Conservation (phyloP, 768 basidiomycete genomes). For the Astraeus odoratus region DNA sequence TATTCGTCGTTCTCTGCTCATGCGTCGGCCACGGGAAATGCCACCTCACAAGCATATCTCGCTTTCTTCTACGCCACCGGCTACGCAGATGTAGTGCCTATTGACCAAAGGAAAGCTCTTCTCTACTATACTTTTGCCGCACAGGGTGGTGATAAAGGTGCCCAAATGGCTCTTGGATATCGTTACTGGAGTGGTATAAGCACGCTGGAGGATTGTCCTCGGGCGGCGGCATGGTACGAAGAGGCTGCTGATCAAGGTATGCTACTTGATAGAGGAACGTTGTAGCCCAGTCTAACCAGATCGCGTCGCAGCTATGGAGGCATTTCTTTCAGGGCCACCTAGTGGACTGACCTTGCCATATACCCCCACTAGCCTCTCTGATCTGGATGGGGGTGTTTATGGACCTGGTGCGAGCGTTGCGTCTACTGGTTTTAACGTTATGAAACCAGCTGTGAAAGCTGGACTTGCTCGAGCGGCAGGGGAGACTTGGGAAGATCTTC, state of each 20-base stretch:
- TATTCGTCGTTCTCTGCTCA: slow-evolving; percentile 59
- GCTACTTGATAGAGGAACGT: slow-evolving; percentile 3
- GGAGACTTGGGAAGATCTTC: slow-evolving; percentile 89
- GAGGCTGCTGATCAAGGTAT: slow-evolving; percentile 79
- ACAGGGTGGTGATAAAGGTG: slow-evolving; percentile 77
- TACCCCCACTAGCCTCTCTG: slow-evolving; percentile 76
- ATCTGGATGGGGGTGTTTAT: slow-evolving; percentile 88
- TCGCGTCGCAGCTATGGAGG: slow-evolving; percentile 56
- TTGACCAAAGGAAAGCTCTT: slow-evolving; percentile 76
- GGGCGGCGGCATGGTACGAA: slow-evolving; percentile 86
- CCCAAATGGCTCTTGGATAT: slow-evolving; percentile 91
- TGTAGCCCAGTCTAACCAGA: slow-evolving; percentile 1
- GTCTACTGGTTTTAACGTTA: slow-evolving; percentile 70
- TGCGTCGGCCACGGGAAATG: slow-evolving; percentile 67
- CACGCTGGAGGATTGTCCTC: slow-evolving; percentile 76
- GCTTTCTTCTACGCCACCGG: slow-evolving; percentile 90
- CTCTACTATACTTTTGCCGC: slow-evolving; percentile 94
- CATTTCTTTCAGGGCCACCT: slow-evolving; percentile 80
- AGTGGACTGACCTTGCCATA: slow-evolving; percentile 84
- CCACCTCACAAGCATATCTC: slow-evolving; percentile 77
- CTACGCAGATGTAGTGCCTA: slow-evolving; percentile 54
- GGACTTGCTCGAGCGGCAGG: slow-evolving; percentile 78
- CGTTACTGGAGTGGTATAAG: slow-evolving; percentile 96
- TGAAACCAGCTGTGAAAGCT: slow-evolving; percentile 76
- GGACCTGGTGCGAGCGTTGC: slow-evolving; percentile 93